Evolutionary conservation across 805 yeast genomes (phyloP), one percentile per base, ranked within the genome.

Genomic region (Saccharomycodes ludwigii): DNA sequence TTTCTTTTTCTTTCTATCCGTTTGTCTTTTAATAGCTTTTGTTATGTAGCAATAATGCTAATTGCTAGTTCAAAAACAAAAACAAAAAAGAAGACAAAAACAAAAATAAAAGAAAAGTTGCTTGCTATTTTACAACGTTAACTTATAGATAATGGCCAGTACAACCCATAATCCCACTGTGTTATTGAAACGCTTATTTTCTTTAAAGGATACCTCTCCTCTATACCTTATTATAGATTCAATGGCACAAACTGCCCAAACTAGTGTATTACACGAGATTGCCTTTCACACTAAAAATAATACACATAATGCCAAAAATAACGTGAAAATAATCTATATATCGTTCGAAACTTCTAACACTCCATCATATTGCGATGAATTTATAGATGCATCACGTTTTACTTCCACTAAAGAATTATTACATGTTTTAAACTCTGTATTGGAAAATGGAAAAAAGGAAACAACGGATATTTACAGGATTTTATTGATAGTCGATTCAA

Each of bases 171-270:
- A 56, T 36, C 58, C 66, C 25, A 39, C 66, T n/a, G 76, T 78
- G 20, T 59, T 85, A 5, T 59, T 86, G 34, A 72, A 66, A 28
- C 59, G 97, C 36, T 59, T 83, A 5, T 52, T 91, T 3, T 55
- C 74, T 3, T 56, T 82, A 31, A 80, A 76, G 40, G 97, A 91
- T 45, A 54, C 54, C 15, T 68, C 88, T 0, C 93, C 94, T 0
- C 69, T 88, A 33, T 52, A 83, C 3, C 61, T 88, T 4, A 60
- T 79, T 4, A 47, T 70, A 6, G 97, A 91, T 50, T 65, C 80
- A 1, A 54, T 84, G 7, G 59, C 67, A 0, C 95, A 86, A 50
- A 71, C 91, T 0, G 71, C 84, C 0, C 42, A 56, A 19, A 44
- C 59, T 28, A 52, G 32, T 17, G 18, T 86, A 9, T 46, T 81